Conservation (phyloP, 345 rosid genomes). For the Limnanthes douglasii region DNA sequence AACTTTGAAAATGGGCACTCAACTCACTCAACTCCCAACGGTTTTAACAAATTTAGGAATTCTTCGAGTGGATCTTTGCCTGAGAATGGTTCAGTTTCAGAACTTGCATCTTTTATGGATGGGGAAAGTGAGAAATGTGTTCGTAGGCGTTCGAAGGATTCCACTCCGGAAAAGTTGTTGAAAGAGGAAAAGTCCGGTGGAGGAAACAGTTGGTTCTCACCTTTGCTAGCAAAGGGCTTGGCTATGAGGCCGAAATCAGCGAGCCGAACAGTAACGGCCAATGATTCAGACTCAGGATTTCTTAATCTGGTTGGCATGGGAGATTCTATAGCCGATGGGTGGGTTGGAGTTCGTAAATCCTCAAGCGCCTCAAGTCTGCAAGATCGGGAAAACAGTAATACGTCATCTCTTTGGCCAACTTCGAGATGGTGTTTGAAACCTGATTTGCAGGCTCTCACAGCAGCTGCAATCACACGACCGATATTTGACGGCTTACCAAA, state of each 20-base stretch:
- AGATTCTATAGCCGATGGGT: conserved; percentile 20
- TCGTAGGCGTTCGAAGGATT: conserved; percentile 24
- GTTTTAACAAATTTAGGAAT: conserved; percentile 8
- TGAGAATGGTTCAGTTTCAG: conserved; percentile 12
- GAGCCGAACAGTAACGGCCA: conserved; percentile 16
- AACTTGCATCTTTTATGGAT: conserved; percentile 22
- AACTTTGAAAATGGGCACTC: conserved; percentile 6
- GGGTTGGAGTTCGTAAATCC: conserved; percentile 28
- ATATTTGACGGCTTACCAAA: conserved; percentile 42
- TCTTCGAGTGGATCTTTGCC: conserved; percentile 9
- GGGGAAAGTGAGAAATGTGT: conserved; percentile 24
- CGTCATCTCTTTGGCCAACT: conserved; percentile 27
- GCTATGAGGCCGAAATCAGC: conserved; percentile 46
- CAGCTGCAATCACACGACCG: conserved; percentile 28
- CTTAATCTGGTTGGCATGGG: conserved; percentile 20
- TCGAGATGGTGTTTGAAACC: conserved; percentile 37
- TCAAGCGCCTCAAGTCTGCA: conserved; percentile 41
- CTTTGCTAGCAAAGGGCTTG: conserved; percentile 29
- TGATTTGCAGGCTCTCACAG: conserved; percentile 34
- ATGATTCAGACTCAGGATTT: conserved; percentile 31
- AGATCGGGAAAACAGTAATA: conserved; percentile 21
- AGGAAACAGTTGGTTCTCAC: conserved; percentile 20
- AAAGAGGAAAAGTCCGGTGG: conserved; percentile 36
- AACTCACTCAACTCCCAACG: conserved; percentile 7
- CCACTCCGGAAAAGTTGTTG: conserved; percentile 27